phyloP scores from a whole-genome alignment of 1,284 basidiomycete genomes.

The Melanopsichium pennsylvanicum region DNA sequence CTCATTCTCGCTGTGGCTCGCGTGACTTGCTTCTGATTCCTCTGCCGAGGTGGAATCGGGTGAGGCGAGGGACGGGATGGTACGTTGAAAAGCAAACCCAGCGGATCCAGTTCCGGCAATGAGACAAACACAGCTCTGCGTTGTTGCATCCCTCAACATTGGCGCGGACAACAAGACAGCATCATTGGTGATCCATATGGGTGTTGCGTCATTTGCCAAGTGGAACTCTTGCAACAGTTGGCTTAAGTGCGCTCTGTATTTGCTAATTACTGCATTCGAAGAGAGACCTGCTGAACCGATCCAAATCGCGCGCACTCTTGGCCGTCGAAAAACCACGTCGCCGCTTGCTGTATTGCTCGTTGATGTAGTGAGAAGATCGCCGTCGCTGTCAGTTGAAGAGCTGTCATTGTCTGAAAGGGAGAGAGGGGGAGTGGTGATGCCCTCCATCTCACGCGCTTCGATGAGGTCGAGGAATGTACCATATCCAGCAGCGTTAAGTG shows the following conservation, averaged over 20 bases:
- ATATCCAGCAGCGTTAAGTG: slow-evolving; percentile 32
- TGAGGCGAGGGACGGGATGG: too few species aligned
- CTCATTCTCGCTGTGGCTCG: slow-evolving; percentile 21
- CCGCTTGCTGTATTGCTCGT: not conserved
- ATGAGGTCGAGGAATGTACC: slow-evolving; percentile 44
- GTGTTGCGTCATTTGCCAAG: slow-evolving; percentile 26
- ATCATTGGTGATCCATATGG: slow-evolving; percentile 49
- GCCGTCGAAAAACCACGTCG: slow-evolving; percentile 9
- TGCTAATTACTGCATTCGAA: slow-evolving; percentile 21
- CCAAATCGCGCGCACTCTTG: slow-evolving; percentile 40
- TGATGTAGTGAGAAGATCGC: not conserved
- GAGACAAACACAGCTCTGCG: slow-evolving; percentile 35
- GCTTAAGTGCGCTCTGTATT: slow-evolving; percentile 26
- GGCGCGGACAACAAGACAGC: slow-evolving; percentile 40
- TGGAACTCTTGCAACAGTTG: slow-evolving; percentile 26
- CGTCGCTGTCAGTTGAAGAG: slow-evolving; percentile 25
- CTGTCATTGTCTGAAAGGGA: slow-evolving; percentile 38
- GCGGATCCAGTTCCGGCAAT: slow-evolving; percentile 47
- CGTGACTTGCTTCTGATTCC: not conserved
- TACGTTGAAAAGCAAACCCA: slow-evolving; percentile 42
- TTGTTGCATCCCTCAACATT: slow-evolving; percentile 30
- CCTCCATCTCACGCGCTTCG: slow-evolving; percentile 37
- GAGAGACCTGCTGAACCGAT: slow-evolving; percentile 39
- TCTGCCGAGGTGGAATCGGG: slow-evolving; percentile 3
- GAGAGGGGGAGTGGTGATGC: slow-evolving; percentile 42